Evolutionary conservation across 2,329 filamentous ascomycete species (phyloP).

Genomic region (Phyllosticta citriasiana): DNA sequence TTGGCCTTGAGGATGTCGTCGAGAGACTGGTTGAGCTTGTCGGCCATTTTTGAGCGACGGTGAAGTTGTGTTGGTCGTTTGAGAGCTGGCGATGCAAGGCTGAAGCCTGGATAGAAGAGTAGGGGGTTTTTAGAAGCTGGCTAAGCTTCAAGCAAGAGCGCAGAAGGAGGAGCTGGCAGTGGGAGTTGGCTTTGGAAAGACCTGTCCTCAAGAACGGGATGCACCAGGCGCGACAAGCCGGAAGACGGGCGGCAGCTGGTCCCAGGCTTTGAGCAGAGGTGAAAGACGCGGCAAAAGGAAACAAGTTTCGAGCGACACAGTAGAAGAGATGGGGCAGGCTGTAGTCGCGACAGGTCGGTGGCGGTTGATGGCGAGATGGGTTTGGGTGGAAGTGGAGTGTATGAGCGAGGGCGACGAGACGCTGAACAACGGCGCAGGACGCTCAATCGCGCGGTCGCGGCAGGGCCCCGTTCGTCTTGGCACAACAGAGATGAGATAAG

Average conservation of each 20-base stretch:
- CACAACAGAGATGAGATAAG: not conserved
- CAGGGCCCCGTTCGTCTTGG: not conserved
- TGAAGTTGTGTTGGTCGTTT: constrained; percentile 77
- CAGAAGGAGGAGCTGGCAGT: not conserved
- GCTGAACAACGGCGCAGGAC: not conserved
- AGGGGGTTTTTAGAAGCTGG: not conserved
- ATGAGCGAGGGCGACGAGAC: not conserved
- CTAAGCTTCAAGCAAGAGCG: not conserved
- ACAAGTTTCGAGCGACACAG: not conserved
- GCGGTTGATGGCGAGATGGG: not conserved
- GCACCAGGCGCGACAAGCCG: not conserved
- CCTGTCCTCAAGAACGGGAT: not conserved
- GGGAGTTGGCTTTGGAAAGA: not conserved
- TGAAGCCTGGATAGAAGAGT: not conserved
- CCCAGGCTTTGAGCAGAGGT: not conserved
- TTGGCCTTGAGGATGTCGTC: constrained; percentile 89
- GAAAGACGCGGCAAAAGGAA: not conserved
- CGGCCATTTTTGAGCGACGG: constrained; percentile 55
- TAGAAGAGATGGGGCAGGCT: not conserved
- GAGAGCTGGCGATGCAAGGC: constrained; percentile 3
- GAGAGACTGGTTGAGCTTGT: constrained; percentile 92
- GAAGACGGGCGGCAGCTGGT: not conserved
- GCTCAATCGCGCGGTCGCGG: not conserved
- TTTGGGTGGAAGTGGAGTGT: not conserved
- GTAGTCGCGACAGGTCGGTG: not conserved